These are phyloP conservation scores for Talaromyces marneffei DNA, from an alignment of 2,329 filamentous ascomycete species.

Conservation along the genomic window DNA sequence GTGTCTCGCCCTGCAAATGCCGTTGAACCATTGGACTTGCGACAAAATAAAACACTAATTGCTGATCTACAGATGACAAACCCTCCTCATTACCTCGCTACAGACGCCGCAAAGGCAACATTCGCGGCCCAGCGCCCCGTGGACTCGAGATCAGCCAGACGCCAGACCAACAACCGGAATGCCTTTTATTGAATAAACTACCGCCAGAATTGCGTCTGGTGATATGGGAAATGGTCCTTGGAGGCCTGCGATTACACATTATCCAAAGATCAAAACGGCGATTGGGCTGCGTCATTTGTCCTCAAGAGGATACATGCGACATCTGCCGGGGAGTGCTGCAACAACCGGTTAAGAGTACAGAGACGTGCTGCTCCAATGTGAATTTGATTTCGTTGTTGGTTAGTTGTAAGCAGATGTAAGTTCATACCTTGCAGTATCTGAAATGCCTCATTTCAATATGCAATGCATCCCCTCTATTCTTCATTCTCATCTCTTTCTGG, in stretches of 20 bases:
- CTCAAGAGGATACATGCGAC: slow-evolving; percentile 25
- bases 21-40: background rate
- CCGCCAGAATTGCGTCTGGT: slow-evolving; percentile 33
- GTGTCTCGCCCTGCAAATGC: background rate
- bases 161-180: slow-evolving; percentile 22
- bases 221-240: slow-evolving; percentile 33
- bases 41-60: background rate
- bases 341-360: slow-evolving; percentile 23
- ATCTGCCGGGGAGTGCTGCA: slow-evolving; percentile 29
- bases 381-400: slow-evolving; percentile 26
- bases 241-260: slow-evolving; percentile 30
- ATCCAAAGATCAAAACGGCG: slow-evolving; percentile 28
- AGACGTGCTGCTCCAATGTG: slow-evolving; percentile 3
- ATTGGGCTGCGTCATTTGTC: slow-evolving; percentile 31
- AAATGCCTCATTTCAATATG: background rate
- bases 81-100: slow-evolving; percentile 15
- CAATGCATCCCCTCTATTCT: background rate
- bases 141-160: slow-evolving; percentile 15
- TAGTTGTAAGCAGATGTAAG: slow-evolving; percentile 34
- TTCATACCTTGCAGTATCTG: background rate
- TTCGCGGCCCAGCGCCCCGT: slow-evolving; percentile 11
- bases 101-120: slow-evolving; percentile 14
- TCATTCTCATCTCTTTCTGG: background rate
- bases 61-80: slow-evolving; percentile 15
- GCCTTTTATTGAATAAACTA: slow-evolving; percentile 26